phyloP scores from a whole-genome alignment of 352 stramenopile genomes.

The Lagenidium sp. region DNA sequence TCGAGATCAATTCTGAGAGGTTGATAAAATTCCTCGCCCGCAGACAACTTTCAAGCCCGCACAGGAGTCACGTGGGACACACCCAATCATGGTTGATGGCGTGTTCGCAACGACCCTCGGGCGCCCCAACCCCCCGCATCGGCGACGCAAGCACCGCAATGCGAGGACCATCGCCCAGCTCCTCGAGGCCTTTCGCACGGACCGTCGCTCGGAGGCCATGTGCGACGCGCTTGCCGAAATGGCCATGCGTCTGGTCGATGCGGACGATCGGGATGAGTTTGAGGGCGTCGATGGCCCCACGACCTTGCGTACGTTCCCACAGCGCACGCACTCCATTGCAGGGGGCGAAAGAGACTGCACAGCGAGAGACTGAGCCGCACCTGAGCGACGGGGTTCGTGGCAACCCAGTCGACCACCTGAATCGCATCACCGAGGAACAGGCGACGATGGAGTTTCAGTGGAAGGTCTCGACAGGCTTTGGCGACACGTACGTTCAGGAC shows the following conservation, averaged over 20 bases:
- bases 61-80: too few species aligned
- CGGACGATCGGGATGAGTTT: slow-evolving; percentile 45
- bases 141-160: slow-evolving; percentile 2
- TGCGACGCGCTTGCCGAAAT: slow-evolving; percentile 40
- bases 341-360: too few species aligned
- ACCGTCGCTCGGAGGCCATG: slow-evolving; percentile 16
- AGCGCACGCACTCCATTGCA: too few species aligned
- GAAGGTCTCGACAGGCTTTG: slow-evolving; percentile 25
- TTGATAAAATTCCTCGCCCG: too few species aligned
- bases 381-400: too few species aligned
- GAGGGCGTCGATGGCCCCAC: slow-evolving; percentile 41
- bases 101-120: slow-evolving; percentile 6
- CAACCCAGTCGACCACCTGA: slow-evolving; percentile 50
- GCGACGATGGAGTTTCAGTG: slow-evolving; percentile 26
- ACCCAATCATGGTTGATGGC: slow-evolving; percentile 13
- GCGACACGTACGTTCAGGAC: slow-evolving; percentile 10
- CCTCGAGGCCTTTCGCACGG: slow-evolving; percentile 34
- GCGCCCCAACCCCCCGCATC: neutral
- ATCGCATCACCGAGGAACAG: slow-evolving; percentile 45
- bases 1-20: slow-evolving; percentile 2
- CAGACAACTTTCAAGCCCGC: too few species aligned
- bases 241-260: slow-evolving; percentile 42
- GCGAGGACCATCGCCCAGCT: slow-evolving; percentile 19
- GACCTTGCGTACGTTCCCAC: slow-evolving; percentile 30
- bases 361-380: too few species aligned